These are phyloP conservation scores for Mycena venus DNA, from an alignment of 768 basidiomycete genomes.

Conservation along the genomic window DNA sequence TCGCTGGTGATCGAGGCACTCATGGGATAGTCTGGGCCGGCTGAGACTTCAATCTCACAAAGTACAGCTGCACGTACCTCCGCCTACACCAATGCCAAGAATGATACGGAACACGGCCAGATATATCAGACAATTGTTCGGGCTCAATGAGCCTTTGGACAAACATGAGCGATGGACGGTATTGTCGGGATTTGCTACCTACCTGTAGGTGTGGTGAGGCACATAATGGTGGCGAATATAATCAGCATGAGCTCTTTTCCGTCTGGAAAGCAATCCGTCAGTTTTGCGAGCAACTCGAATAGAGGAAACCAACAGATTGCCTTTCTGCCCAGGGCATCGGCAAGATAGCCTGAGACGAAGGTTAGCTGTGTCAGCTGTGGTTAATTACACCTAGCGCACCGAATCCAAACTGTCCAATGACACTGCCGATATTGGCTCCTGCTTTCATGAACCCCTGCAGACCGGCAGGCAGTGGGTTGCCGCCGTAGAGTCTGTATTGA, in stretches of 20 bases:
- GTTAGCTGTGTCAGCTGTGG: too few relatives aligned
- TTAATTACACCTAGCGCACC: too few relatives aligned
- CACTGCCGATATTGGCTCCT: conserved; percentile 78
- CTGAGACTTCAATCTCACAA: background rate
- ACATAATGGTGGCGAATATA: conserved; percentile 82
- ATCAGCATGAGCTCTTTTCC: conserved; percentile 87
- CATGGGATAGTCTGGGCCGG: conserved; percentile 75
- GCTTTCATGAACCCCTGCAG: conserved; percentile 76
- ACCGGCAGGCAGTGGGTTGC: conserved; percentile 61
- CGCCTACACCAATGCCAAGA: conserved; percentile 84
- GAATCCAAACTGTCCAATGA: conserved; percentile 77
- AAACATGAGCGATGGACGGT: too few relatives aligned
- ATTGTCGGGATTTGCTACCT: too few relatives aligned
- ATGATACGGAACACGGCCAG: conserved; percentile 77
- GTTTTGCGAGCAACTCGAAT: too few relatives aligned
- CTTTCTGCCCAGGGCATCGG: conserved; percentile 78
- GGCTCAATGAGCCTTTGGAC: conserved; percentile 66
- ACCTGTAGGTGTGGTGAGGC: conserved; percentile 75
- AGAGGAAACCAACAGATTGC: conserved; percentile 63
- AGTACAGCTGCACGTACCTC: conserved; percentile 37
- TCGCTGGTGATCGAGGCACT: conserved; percentile 78
- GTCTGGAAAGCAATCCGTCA: conserved; percentile 60
- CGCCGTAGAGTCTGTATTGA: conserved; percentile 73
- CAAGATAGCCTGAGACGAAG: conserved; percentile 71
- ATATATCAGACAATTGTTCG: conserved; percentile 69